Conservation (phyloP, 2,329 filamentous ascomycete genomes). For the Colletotrichum truncatum region DNA sequence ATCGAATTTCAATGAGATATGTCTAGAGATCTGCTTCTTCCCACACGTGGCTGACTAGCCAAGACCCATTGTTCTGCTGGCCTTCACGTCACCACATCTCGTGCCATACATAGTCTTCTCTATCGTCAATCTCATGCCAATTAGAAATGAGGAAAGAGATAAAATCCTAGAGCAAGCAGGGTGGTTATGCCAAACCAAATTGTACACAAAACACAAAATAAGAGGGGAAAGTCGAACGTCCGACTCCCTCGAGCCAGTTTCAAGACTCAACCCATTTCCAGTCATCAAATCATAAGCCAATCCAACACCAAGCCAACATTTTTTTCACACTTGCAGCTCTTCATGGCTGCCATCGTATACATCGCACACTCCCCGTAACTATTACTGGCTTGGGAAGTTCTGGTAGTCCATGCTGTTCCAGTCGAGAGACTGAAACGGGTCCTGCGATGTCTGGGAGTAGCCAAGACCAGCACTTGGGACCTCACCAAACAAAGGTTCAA, state of each 20-base stretch:
- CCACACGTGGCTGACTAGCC: background rate
- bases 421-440: constrained; percentile 55
- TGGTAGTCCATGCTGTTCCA: constrained; percentile 48
- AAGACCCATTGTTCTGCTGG: background rate
- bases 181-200: constrained; percentile 11
- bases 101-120: constrained; percentile 2
- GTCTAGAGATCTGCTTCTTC: constrained; percentile 20
- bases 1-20: constrained; percentile 28
- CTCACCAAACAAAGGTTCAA: constrained; percentile 59
- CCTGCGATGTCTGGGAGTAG: constrained; percentile 63
- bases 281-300: constrained; percentile 27
- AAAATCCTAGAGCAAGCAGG: constrained; percentile 17
- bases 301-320: constrained; percentile 2
- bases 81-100: background rate
- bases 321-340: constrained; percentile 13
- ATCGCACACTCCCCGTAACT: background rate
- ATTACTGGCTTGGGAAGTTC: constrained; percentile 41
- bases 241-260: constrained; percentile 9
- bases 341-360: background rate
- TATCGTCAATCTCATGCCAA: constrained; percentile 25
- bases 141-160: constrained; percentile 19
- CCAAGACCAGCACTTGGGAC: constrained; percentile 60
- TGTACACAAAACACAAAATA: constrained; percentile 21
- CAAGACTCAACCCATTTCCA: constrained; percentile 19
- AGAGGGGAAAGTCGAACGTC: background rate